Base-by-base conservation (phyloP, 2,329 filamentous ascomycete genomes). In the Fusarium coicis region DNA sequence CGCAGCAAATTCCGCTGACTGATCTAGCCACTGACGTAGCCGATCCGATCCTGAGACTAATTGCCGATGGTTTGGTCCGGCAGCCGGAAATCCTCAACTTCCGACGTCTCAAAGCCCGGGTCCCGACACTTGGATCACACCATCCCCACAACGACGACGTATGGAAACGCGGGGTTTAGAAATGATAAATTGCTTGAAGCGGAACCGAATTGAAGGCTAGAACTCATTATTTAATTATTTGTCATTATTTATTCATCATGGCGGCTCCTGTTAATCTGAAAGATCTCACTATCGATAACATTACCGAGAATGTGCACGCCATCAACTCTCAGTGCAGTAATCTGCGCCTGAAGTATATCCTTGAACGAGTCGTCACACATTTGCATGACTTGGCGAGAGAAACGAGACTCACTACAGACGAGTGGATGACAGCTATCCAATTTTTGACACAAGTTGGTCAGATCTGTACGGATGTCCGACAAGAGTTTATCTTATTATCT, bases 401-500 rank as follows among this genome's bases (percentile, higher is more conserved):
- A 79, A 94, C 92, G 1, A 84, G 93, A 47, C 86, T 95, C 34
- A 92, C 89, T 74, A 92, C 90, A 9, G 83, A 88, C 5, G 93
- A 95, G 83, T 95, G 93, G 93, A 91, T 91, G 88, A 83, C 87
- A 0, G 92, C 90, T 0, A 85, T 95, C 56, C 82, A 89, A 30
- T 95, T 94, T 82, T 82, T 95, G 21, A 92, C 90, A 0, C 83
- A 85, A 49, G 90, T 91, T 2, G 93, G 93, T 3, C 87, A 94
- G 79, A 93, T 89, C 57, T 91, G 89, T 75, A 89, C 85, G 43
- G 89, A 93, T 78, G 90, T 92, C 26, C 86, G 93, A 73, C 90
- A 93, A n/a, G 92, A 93, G 85, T 94, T 93, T 83, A 94, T 95
- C 78, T 88, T 94, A 40, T 88, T 95, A 60, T 93, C 90, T 63